Evolutionary conservation across 495 filamentous ascomycete species (phyloP), one percentile per base, ranked within the genome.

Genomic region (Chaetomium tenue): DNA sequence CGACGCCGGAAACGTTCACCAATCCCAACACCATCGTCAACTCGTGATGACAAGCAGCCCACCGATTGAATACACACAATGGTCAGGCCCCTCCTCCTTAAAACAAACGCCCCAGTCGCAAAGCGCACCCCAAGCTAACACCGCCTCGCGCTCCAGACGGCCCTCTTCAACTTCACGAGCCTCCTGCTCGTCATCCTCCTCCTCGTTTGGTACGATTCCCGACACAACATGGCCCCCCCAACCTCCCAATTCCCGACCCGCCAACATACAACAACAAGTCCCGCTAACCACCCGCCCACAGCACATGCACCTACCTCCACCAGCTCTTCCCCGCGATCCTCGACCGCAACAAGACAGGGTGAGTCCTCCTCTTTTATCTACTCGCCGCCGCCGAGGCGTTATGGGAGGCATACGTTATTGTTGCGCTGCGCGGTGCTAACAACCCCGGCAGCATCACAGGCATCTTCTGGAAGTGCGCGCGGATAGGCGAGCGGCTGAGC

Each of bases 151-250:
- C 61, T 30, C 15, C 68, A 97, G 94, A 88, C 93, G 66, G 94
- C 95, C 33, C 87, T 98, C 66, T 98, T 98, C 87, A 97, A 98
- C 79, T 97, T 98, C 83, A 90, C 95, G 73, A 92, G 90, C 58
- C 87, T 97, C 62, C 84, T 98, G 48, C 85, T 97, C 68, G 91
- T 96, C 70, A 88, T 98, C 70, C 87, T 98, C 51, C 90, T 98
- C 69, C 85, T 93, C 65, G 94, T 98, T 72, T 98, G 94, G 66
- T 68, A 68, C 37, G 42, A 7, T 25, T 3, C 3, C 39, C 50
- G 0, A 3, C 22, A 18, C 9, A 30, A 51, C 18, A 28, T 0
- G 55, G 5, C 18, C 0, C 0, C 20, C 11, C 26, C 44, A 5
- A 16, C 1, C 18, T n/a, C n/a, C n/a, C n/a, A n/a, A 0, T 3